Evolutionary conservation across 345 rosid species (phyloP), one percentile per base, ranked within the genome.

Genomic region (Salix arbutifolia): DNA sequence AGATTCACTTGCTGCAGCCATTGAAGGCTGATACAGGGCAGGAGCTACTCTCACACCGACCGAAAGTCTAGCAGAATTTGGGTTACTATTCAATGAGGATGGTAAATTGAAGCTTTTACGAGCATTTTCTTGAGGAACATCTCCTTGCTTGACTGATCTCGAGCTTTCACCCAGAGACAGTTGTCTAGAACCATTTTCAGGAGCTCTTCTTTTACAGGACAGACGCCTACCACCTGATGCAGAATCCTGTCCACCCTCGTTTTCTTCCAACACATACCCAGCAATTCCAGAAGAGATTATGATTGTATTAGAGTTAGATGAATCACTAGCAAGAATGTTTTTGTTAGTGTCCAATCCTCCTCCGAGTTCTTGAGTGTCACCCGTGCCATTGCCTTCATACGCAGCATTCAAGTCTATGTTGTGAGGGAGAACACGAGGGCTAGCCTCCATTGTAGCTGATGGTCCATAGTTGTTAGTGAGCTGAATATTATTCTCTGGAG

Each of bases 141-240:
- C 35, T 25, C 7, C 31, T 28, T 30, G 72, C 16, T 70, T 71
- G n/a, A 19, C 48, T n/a, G 72, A 69, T 37, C 52, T 71, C 18
- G 77, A 82, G 67, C 64, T 48, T 25, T 50, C 70, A n/a, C 71
- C 82, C 23, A 48, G 0, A 28, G 18, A 62, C 31, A 71, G 48
- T 71, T 50, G 64, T 37, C 56, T 17, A 6, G 52, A n/a, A 58
- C 19, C 52, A 35, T 12, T 70, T 62, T 72, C 80, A 42, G 82
- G 77, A 16, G 48, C 42, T 67, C 67, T 78, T 72, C 85, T 78
- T 76, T 78, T 82, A 56, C 79, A 60, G 31, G 80, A 28, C 5
- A 72, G 26, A 16, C 65, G 77, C 23, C 46, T 67, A 26, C 61
- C 64, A 53, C 62, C 58, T 9, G 66, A 25, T 6, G 67, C 3